Evolutionary conservation across 139 green algal genomes (phyloP).

Genomic region (Volvox reticuliferus): DNA sequence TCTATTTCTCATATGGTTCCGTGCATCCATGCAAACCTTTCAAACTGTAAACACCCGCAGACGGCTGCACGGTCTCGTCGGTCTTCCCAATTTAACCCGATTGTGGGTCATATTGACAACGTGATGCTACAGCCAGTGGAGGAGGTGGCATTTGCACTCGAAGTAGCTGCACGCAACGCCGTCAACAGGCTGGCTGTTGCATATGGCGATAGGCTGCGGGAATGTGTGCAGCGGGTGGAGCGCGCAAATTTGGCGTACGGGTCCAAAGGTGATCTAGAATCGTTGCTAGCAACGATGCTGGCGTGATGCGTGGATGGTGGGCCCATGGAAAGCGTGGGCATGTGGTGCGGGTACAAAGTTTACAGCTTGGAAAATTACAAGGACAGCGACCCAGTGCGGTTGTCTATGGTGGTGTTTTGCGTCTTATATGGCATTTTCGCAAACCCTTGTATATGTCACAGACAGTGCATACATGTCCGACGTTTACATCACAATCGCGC

Average conservation of each 20-base stretch:
- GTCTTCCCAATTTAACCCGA: not conserved
- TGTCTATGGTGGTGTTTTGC: not conserved
- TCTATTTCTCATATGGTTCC: too few relatives aligned
- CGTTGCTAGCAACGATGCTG: slow-evolving; percentile 15
- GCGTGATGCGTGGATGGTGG: not conserved
- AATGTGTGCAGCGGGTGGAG: slow-evolving; percentile 39
- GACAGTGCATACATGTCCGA: too few relatives aligned
- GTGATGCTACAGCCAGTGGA: slow-evolving; percentile 52
- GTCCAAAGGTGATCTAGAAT: not conserved
- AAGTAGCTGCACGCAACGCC: slow-evolving; percentile 41
- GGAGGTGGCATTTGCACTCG: slow-evolving; percentile 52
- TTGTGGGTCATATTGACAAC: not conserved
- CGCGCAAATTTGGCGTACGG: slow-evolving; percentile 44
- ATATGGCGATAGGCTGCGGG: slow-evolving; percentile 50
- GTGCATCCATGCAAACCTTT: too few relatives aligned
- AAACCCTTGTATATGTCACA: too few relatives aligned
- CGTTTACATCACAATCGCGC: too few relatives aligned
- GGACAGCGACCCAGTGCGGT: not conserved
- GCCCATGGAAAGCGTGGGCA: not conserved
- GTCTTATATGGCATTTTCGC: too few relatives aligned
- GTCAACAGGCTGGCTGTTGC: slow-evolving; percentile 44
- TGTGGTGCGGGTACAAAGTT: not conserved
- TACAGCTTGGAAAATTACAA: not conserved
- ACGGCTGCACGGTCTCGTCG: slow-evolving; percentile 30
- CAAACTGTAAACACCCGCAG: not conserved